Evolutionary conservation across 108 stramenopile species (phyloP).

Genomic region (Nannochloropsis salina): DNA sequence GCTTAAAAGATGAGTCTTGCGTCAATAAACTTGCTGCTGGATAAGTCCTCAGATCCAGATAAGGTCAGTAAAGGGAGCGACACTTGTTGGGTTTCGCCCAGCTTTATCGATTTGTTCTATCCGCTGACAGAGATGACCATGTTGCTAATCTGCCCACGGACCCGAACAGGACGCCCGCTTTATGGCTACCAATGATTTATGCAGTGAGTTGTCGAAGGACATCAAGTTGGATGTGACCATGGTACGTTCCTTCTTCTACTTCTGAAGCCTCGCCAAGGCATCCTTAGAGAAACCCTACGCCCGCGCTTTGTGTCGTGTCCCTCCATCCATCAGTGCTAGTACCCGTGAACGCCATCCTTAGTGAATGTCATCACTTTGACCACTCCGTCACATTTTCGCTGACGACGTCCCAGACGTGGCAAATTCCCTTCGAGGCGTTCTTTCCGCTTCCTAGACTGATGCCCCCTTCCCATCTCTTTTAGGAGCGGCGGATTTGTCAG

Average conservation of each 20-base stretch:
- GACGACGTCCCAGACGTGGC: neutral
- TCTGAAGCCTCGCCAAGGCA: neutral
- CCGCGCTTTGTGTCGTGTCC: neutral
- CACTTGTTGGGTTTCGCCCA: neutral
- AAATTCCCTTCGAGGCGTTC: neutral
- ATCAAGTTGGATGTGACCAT: constrained; percentile 44
- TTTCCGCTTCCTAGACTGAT: neutral
- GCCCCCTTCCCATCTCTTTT: neutral
- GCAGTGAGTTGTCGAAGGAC: constrained; percentile 67
- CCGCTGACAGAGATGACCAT: too few species aligned
- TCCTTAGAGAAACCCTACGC: neutral
- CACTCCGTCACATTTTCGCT: neutral
- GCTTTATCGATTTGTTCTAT: too few species aligned
- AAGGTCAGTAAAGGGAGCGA: constrained; percentile 29
- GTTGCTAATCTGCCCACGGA: too few species aligned
- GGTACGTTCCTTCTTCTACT: neutral
- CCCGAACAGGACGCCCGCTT: constrained; percentile 78
- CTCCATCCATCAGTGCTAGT: neutral
- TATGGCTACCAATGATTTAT: constrained; percentile 96
- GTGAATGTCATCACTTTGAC: neutral
- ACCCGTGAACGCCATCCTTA: neutral
- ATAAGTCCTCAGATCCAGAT: constrained; percentile 55
- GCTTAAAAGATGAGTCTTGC: neutral
- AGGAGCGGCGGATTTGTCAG: constrained; percentile 61
- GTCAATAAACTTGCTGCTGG: constrained; percentile 41